Evolutionary conservation across 2,329 filamentous ascomycete genomes (phyloP), one percentile per base, ranked within the genome.

Genomic region (Aspergillus sp.): DNA sequence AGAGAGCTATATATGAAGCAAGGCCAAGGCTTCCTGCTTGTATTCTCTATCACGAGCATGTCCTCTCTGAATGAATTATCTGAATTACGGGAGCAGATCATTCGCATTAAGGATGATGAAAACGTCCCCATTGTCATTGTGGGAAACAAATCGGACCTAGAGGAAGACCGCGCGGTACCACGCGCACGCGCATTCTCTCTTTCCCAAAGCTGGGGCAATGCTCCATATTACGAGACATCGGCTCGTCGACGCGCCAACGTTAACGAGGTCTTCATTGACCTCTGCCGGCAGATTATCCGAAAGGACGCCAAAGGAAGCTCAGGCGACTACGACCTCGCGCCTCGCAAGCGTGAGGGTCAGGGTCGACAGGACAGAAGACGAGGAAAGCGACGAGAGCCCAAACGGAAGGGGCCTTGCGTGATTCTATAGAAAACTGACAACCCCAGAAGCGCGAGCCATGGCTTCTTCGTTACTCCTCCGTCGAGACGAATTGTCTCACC

Each of bases 1-100:
- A 84, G 90, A 70, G 90, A 95, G 72, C 81, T 93, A 46, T 95
- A 96, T 79, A 96, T 96, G 90, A 95, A 95, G 73, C 90, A 91
- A 40, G 91, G 91, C 55, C 91, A 96, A 77, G 91, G 92, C 0
- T 96, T 96, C 73, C 84, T 96, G 55, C 83, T 96, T 39, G 92
- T 96, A 57, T 96, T 96, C 78, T 93, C 90, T 76, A 96, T 96
- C 70, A 93, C 91, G 17, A 95, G 90, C 61, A 81, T 84, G 60
- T 90, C 90, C 35, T 96, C 91, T n/a, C 82, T 96, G 41, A 84
- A 87, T 66, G 91, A 96, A 75, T 84, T 96, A 31, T 83, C 86
- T 65, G 88, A 90, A 66, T 82, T 96, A 43, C 88, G 91, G 51
- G 91, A 96, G 69, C 91, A 96, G 75, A 96, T 96, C 62, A 88